These are phyloP conservation scores for Phoenix dactylifera DNA, from an alignment of 176 grass and related monocot genomes.

Conservation along the genomic window DNA sequence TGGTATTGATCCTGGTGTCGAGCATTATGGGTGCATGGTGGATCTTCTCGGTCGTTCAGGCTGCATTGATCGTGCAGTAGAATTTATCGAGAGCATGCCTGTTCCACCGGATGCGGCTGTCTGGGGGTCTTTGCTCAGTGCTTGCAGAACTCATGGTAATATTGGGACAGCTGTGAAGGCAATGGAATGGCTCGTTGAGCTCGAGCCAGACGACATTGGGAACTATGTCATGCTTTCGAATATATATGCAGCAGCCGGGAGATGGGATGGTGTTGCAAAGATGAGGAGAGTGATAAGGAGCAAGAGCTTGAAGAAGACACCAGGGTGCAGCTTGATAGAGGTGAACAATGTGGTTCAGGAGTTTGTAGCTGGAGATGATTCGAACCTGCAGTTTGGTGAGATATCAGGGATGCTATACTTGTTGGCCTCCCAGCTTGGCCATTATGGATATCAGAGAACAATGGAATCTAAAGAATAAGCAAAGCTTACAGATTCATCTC, in stretches of 20 bases:
- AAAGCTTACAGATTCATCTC: background rate
- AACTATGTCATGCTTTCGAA: conserved; percentile 58
- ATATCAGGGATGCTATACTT: conserved; percentile 24
- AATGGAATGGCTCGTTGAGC: conserved; percentile 25
- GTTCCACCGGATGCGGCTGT: conserved; percentile 30
- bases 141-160: conserved; percentile 38
- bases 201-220: conserved; percentile 40
- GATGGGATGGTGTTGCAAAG: conserved; percentile 38
- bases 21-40: conserved; percentile 54
- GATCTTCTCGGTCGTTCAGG: conserved; percentile 46
- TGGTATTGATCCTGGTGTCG: conserved; percentile 27
- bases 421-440: conserved; percentile 26
- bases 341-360: conserved; percentile 48
- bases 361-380: conserved; percentile 41
- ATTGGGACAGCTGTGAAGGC: conserved; percentile 28
- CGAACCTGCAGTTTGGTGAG: conserved; percentile 25
- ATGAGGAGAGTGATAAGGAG: conserved; percentile 40
- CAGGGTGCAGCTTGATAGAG: conserved; percentile 64
- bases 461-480: background rate
- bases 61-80: conserved; percentile 9
- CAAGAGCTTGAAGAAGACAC: conserved; percentile 42
- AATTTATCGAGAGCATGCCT: conserved; percentile 29
- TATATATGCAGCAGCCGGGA: conserved; percentile 20
- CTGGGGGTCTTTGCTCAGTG: conserved; percentile 63
- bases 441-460: background rate